Evolutionary conservation across 129 eudicot species (phyloP), one percentile per base, ranked within the genome.

Genomic region (Pulicaria dysenterica): DNA sequence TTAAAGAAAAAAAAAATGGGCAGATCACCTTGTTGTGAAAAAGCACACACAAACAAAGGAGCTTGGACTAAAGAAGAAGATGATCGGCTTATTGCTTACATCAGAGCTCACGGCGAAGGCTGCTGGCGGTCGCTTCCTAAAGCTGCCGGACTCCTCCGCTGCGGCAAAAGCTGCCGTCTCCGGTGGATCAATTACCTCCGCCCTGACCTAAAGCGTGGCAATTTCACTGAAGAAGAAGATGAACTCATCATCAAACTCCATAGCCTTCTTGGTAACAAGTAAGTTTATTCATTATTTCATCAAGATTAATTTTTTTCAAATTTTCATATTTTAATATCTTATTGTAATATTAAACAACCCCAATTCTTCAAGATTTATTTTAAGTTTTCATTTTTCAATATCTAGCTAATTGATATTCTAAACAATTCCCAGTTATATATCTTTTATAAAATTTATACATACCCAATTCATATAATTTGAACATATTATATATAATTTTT

Each of bases 61-160:
- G 98, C 98, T 17, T 93, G 98, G 98, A 93, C 98, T 40, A 93
- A 90, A 63, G 98, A 93, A 81, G 98, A 93, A 85, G 98, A 93
- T 66, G 95, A 89, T 72, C 85, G 98, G 8, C 78, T 93, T 6
- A 85, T 93, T 5, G 84, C 95, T 63, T 90, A 89, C 36, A 93
- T 93, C 38, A 74, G 89, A 5, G 67, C 95, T 14, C 96, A 93
- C 58, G 98, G 98, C 5, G 98, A 93, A 83, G 98, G 98, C 24
- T 89, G 98, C 78, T 93, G 98, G 98, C 83, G 98, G 11, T 87
- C 95, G 5, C 91, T 93, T n/a, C 98, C 98, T 2, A 93, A 93
- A 49, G 95, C 98, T 14, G 98, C 98, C 75, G 98, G 98, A 11
- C 95, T 93, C 57, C 89, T 93, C 69, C 95, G 98, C 45, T 93